These are phyloP conservation scores for Dactylonectria estremocensis DNA, from an alignment of 2,329 filamentous ascomycete species.

Conservation along the genomic window DNA sequence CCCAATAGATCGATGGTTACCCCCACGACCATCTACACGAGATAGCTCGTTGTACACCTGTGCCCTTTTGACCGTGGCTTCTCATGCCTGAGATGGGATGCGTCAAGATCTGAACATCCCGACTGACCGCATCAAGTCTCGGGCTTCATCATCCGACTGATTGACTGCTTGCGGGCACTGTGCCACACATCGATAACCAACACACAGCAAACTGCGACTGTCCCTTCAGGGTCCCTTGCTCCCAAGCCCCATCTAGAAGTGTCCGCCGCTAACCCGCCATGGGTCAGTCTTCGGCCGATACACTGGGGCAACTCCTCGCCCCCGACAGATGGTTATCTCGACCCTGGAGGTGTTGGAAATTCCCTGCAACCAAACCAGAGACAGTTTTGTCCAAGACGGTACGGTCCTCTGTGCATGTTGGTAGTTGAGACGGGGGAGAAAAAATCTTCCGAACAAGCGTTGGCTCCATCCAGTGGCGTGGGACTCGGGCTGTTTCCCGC, in stretches of 20 bases:
- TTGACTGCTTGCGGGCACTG: neutral
- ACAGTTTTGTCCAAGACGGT: neutral
- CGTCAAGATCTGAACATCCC: neutral
- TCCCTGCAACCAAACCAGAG: neutral
- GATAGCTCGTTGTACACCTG: neutral
- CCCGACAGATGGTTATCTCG: constrained; percentile 15
- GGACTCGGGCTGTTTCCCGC: neutral
- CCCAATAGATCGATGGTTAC: neutral
- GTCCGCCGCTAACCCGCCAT: constrained; percentile 22
- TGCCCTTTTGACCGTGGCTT: neutral
- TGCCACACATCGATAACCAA: constrained; percentile 16
- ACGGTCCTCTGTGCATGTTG: neutral
- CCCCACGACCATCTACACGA: constrained; percentile 13
- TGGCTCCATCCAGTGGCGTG: neutral
- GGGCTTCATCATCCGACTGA: neutral
- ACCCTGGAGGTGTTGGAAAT: constrained; percentile 6
- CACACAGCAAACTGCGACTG: neutral
- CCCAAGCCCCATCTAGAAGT: constrained; percentile 2
- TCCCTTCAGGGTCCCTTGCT: constrained; percentile 3
- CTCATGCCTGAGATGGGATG: neutral
- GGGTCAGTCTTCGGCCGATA: constrained; percentile 10
- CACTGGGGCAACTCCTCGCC: neutral
- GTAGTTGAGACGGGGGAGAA: neutral
- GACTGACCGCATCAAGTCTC: neutral
- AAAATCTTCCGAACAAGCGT: neutral